phyloP scores from a whole-genome alignment of 1,284 basidiomycete species.

The Irpex rosettiformis region DNA sequence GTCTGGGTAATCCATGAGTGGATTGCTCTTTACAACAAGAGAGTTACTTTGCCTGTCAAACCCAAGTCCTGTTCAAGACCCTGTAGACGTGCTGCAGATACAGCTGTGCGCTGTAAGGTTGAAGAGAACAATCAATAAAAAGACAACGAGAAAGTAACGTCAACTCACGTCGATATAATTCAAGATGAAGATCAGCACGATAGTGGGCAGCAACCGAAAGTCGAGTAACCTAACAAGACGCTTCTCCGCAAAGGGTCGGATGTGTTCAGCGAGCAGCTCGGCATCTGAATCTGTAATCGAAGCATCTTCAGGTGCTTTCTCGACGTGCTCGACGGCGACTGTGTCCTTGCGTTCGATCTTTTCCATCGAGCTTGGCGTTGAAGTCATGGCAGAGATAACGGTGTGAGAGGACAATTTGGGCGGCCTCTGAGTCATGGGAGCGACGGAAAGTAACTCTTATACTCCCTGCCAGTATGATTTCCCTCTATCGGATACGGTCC shows the following conservation, averaged over 20 bases:
- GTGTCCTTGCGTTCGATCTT: constrained; percentile 17
- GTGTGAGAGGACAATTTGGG: background rate
- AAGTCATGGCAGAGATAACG: background rate
- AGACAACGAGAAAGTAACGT: background rate
- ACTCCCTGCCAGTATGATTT: background rate
- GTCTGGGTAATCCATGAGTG: constrained; percentile 34
- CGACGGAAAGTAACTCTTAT: background rate
- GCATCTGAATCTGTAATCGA: constrained; percentile 14
- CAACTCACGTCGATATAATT: constrained; percentile 62
- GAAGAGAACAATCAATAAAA: background rate
- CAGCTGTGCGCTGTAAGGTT: constrained; percentile 48
- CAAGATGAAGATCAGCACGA: constrained; percentile 62
- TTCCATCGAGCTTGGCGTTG: constrained; percentile 4
- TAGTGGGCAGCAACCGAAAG: constrained; percentile 53
- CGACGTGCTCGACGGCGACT: constrained; percentile 16
- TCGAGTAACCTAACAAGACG: constrained; percentile 48
- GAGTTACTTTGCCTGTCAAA: constrained; percentile 40
- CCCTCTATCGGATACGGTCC: background rate
- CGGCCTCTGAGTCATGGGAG: background rate
- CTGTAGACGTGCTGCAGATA: constrained; percentile 57
- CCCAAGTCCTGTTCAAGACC: constrained; percentile 57
- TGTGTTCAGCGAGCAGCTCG: constrained; percentile 24
- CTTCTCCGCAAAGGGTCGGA: constrained; percentile 26
- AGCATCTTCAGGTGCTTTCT: constrained; percentile 12
- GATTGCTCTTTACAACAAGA: background rate